Percentiles rank a stretch among this genome's conserved stretches.
Conservation (phyloP, 345 rosid genomes). For the Psidium friedrichsthalianum region DNA sequence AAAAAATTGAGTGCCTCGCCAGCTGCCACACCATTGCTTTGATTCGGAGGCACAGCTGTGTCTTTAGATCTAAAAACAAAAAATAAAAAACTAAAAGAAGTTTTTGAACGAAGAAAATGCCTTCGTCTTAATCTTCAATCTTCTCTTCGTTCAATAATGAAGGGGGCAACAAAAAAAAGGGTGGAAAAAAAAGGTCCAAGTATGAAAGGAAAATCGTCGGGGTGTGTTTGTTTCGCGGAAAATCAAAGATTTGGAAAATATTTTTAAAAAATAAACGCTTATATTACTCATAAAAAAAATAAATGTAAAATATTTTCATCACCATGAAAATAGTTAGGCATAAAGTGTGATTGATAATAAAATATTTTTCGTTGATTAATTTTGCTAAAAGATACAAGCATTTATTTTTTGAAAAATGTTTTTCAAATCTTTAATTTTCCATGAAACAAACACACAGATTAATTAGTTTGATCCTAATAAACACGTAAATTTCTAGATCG, state of each 20-base stretch:
- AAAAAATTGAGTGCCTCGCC: not conserved
- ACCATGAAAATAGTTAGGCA: too few species aligned
- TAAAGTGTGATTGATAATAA: too few species aligned
- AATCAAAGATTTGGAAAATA: too few species aligned
- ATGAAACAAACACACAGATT: not conserved
- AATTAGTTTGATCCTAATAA: not conserved
- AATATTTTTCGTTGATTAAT: too few species aligned
- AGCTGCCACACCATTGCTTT: not conserved
- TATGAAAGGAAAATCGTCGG: too few species aligned
- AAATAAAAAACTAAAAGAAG: not conserved
- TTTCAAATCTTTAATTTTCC: too few species aligned
- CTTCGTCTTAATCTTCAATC: not conserved
- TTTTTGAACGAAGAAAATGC: not conserved
- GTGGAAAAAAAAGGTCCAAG: not conserved
- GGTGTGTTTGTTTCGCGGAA: too few species aligned
- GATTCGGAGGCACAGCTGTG: not conserved
- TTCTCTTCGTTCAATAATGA: not conserved
- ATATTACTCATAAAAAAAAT: too few species aligned
- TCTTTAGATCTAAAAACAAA: not conserved
- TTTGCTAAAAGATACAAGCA: too few species aligned
- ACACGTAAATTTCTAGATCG: not conserved
- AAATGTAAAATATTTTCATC: too few species aligned
- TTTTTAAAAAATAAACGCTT: too few species aligned
- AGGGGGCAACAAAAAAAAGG: not conserved
- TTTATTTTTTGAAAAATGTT: too few species aligned